These are phyloP conservation scores for Coemansia sp. DNA, from an alignment of 192 early-diverging fungal genomes.

Conservation along the genomic window DNA sequence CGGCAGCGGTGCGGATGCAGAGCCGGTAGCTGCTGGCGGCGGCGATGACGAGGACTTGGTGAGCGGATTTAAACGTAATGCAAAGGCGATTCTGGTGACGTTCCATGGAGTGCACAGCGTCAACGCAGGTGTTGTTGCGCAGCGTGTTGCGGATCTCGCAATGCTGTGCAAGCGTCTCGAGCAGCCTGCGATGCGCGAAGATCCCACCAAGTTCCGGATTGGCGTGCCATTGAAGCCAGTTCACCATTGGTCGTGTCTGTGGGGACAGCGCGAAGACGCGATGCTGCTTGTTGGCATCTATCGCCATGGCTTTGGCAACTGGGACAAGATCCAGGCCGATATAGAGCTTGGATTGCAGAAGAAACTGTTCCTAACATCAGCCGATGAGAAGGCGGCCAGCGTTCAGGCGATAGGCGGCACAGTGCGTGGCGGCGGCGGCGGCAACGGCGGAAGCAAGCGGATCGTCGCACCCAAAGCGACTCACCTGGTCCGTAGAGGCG, in stretches of 20 bases:
- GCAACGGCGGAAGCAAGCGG: constrained; percentile 31
- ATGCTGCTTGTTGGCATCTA: constrained; percentile 96
- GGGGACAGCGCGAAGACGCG: constrained; percentile 92
- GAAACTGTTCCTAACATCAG: constrained; percentile 78
- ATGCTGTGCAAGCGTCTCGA: constrained; percentile 66
- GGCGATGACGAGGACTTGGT: constrained; percentile 51
- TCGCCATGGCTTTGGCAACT: constrained; percentile 90
- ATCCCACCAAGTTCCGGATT: constrained; percentile 76
- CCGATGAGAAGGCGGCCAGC: constrained; percentile 55
- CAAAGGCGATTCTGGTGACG: constrained; percentile 74
- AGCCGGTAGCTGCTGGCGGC: constrained; percentile 18
- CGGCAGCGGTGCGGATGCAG: constrained; percentile 27
- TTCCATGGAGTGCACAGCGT: constrained; percentile 79
- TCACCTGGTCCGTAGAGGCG: constrained; percentile 85
- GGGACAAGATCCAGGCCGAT: constrained; percentile 85
- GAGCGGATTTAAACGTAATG: constrained; percentile 54
- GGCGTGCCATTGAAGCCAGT: constrained; percentile 78
- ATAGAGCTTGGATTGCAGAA: constrained; percentile 69
- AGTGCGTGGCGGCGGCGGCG: constrained; percentile 12
- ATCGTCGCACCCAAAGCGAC: constrained; percentile 74
- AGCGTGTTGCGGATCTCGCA: constrained; percentile 73
- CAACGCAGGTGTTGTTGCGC: constrained; percentile 80
- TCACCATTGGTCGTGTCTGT: constrained; percentile 79
- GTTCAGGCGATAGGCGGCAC: constrained; percentile 35
- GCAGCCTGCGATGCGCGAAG: constrained; percentile 44